phyloP scores from a whole-genome alignment of 2,329 filamentous ascomycete species.

The Arthroderma sp. region DNA sequence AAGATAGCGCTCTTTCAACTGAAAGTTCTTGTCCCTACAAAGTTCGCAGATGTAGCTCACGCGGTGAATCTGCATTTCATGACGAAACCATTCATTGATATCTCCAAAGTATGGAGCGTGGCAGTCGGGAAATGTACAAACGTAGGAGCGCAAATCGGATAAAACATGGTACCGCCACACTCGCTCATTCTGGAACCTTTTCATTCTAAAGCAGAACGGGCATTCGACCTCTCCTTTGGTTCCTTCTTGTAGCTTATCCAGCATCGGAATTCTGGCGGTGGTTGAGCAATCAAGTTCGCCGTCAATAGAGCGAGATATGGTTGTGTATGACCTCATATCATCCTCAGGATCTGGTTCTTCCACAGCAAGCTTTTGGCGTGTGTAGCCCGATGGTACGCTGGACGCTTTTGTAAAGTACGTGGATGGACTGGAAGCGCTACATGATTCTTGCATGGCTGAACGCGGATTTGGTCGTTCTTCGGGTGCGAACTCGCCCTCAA shows the following conservation, averaged over 20 bases:
- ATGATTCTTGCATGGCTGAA: no score
- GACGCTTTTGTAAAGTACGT: constrained; percentile 1
- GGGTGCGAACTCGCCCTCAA: no score
- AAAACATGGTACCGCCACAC: not conserved
- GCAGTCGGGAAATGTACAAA: not conserved
- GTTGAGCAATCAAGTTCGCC: not conserved
- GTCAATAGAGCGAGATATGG: not conserved
- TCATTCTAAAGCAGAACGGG: not conserved
- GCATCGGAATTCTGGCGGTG: not conserved
- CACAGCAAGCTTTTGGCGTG: not conserved
- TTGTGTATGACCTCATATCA: not conserved
- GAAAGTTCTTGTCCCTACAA: not conserved
- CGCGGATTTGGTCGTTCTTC: no score
- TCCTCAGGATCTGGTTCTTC: not conserved
- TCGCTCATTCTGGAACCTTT: not conserved
- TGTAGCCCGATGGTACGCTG: not conserved
- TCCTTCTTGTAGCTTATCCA: not conserved
- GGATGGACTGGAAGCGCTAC: not conserved
- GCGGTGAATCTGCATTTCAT: not conserved
- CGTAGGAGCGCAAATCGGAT: not conserved
- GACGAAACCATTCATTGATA: constrained; percentile 1
- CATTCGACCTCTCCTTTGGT: not conserved
- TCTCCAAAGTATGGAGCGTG: not conserved
- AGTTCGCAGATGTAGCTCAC: not conserved
- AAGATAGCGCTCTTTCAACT: not conserved